Base-by-base conservation (phyloP, 1,284 basidiomycete genomes). In the Trichosporon coremiiforme region DNA sequence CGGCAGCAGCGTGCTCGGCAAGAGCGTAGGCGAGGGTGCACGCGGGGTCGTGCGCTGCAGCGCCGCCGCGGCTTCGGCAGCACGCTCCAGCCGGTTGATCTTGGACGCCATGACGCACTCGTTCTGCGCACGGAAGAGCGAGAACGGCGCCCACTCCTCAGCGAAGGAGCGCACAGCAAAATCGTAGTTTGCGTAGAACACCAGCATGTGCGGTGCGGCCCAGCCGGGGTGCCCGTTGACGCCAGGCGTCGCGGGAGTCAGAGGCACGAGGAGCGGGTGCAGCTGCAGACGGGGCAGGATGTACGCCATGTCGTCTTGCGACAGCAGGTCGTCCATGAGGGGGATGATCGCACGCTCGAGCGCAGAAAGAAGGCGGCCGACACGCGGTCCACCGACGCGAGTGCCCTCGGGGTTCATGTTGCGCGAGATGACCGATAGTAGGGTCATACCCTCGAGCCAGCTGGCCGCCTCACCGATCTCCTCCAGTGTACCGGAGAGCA, bases 121-220 rank as follows among this genome's bases (percentile, higher is more conserved):
- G 72, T 81, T 79, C 65, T 85, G 82, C 3, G 83, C 83, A 15
- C 82, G 77, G 76, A 83, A 85, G 8, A 85, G 76, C 17, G 76
- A 71, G 77, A 85, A 85, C 17, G 84, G 83, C 57, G 83, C 72
- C 83, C 84, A 85, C 67, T 81, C 79, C 60, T 83, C 77, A 9
- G 78, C 80, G 55, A 82, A 81, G 0, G 82, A 79, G 64, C 82
- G 82, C 70, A 82, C 79, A 1, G 84, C 81, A 0, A 82, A 78
- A 35, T 84, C 81, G 55, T 85, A 80, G 68, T 84, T 82, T 2
- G 83, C 84, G 72, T 84, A 83, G 67, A 85, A 80, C 68, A 84
- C 79, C 53, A 85, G 76, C 60, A 82, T 71, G 76, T 84, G 84
- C 13, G 84, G 82, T 20, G 83, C 80, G 20, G 76, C 71, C 74